phyloP scores from a whole-genome alignment of 2,329 filamentous ascomycete species.

The Trichoderma sp. region DNA sequence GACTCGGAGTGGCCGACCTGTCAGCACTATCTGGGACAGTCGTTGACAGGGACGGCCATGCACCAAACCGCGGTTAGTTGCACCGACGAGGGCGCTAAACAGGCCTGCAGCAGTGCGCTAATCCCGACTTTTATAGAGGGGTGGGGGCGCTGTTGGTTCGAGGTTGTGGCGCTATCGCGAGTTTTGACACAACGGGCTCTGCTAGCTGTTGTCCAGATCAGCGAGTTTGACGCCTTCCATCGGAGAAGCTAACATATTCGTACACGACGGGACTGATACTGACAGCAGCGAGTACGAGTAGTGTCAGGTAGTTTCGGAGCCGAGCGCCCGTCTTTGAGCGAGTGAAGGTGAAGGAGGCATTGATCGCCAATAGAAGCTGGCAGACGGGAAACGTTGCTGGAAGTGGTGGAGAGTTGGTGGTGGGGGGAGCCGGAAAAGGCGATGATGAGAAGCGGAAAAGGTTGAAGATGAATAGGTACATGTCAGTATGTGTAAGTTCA shows the following conservation, averaged over 20 bases:
- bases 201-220: background rate
- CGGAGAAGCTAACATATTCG: background rate
- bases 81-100: background rate
- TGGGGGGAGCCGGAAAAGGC: background rate
- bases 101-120: background rate
- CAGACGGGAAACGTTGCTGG: background rate
- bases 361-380: background rate
- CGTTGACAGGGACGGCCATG: background rate
- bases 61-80: background rate
- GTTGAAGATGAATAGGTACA: background rate
- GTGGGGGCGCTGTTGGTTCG: background rate
- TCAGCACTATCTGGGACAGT: background rate
- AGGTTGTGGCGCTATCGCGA: background rate
- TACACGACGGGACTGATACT: too few species aligned
- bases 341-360: background rate
- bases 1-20: conserved; percentile 11
- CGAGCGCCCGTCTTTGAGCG: background rate
- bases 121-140: background rate
- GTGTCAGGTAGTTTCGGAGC: background rate
- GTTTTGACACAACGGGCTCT: background rate
- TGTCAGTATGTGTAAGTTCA: background rate
- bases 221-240: background rate
- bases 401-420: background rate
- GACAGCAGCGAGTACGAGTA: background rate
- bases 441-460: background rate